A percentile compares a stretch with the other conserved stretches of the same genome.
Evolutionary conservation across 345 rosid species (phyloP).

Genomic region (Aurinia saxatilis): DNA sequence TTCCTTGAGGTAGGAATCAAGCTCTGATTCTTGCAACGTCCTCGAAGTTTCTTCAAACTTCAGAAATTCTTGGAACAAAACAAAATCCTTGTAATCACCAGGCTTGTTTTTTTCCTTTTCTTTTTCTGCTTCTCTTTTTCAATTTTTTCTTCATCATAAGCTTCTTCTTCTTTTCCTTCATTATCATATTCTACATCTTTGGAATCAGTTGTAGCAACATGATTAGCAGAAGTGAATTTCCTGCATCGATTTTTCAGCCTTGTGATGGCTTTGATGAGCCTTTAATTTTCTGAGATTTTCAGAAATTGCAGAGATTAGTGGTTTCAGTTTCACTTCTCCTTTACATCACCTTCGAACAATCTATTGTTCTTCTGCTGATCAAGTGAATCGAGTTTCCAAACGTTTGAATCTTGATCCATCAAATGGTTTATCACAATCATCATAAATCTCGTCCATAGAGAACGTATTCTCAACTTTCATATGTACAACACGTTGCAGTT

Average conservation of each 20-base stretch:
- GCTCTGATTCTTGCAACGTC: constrained; percentile 41
- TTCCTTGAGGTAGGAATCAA: constrained; percentile 76
- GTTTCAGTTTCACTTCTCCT: too few species aligned
- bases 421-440: constrained; percentile 18
- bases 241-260: too few species aligned
- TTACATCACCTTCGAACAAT: too few species aligned
- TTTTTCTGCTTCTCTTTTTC: background rate
- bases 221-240: too few species aligned
- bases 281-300: too few species aligned
- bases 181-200: constrained; percentile 16
- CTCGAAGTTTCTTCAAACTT: constrained; percentile 64
- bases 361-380: too few species aligned
- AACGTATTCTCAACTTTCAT: constrained; percentile 8
- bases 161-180: constrained; percentile 25
- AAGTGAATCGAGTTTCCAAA: too few species aligned
- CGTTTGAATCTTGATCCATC: constrained; percentile 13
- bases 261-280: too few species aligned
- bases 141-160: background rate
- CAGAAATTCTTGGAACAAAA: constrained; percentile 49
- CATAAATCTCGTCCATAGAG: constrained; percentile 14
- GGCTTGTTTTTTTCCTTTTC: background rate
- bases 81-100: constrained; percentile 34
- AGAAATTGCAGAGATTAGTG: too few species aligned
- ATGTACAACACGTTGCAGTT: constrained; percentile 1
- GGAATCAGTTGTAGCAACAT: background rate